A percentile compares a stretch with the other conserved stretches of the same genome.
Evolutionary conservation across 768 basidiomycete species (phyloP).

Genomic region (Amanita thiersii): DNA sequence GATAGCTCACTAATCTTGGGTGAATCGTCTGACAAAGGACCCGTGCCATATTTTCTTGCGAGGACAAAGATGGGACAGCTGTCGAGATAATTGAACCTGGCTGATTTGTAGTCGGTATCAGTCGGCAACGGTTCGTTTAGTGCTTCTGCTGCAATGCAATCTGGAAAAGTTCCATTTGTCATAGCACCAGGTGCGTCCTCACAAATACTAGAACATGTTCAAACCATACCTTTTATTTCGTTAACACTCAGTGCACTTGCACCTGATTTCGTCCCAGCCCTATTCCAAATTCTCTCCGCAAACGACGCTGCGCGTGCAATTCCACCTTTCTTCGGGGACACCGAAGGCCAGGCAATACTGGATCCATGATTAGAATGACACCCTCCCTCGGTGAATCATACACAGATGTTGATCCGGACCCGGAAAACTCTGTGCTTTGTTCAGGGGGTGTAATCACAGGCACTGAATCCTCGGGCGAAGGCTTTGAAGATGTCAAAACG

Average conservation of each 20-base stretch:
- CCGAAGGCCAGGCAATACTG: conserved; percentile 34
- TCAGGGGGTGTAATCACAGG: conserved; percentile 54
- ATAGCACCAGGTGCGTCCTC: not conserved
- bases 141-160: conserved; percentile 3
- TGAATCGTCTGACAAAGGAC: not conserved
- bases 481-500: conserved; percentile 47
- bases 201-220: no score
- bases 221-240: conserved; percentile 36
- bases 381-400: conserved; percentile 17
- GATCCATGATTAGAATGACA: conserved; percentile 20
- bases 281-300: conserved; percentile 50
- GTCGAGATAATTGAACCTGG: not conserved
- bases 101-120: no score
- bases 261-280: conserved; percentile 46
- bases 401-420: conserved; percentile 14
- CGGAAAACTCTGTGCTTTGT: conserved; percentile 25
- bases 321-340: conserved; percentile 44
- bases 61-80: not conserved
- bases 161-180: not conserved
- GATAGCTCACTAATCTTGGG: not conserved
- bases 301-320: conserved; percentile 48
- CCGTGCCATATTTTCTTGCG: not conserved
- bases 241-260: conserved; percentile 32
- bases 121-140: not conserved
- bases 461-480: conserved; percentile 64